Evolutionary conservation across 371 early-diverging fungal genomes (phyloP), one percentile per base, ranked within the genome.

Genomic region (Thermomucor indicae-seudaticae): DNA sequence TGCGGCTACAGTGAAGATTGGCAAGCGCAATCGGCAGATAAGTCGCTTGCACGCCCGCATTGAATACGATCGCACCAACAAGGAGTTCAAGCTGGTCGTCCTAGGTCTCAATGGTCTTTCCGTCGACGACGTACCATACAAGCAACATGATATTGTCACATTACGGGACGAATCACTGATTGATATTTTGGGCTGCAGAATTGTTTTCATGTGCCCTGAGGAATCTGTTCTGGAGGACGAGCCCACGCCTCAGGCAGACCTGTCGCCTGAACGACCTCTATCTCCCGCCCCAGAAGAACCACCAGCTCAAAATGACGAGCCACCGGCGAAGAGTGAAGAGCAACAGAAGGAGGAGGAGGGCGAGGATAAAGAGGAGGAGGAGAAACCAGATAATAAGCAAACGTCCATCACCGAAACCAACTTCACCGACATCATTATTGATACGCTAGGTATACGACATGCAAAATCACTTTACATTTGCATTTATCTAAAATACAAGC

Each of bases 21-120:
- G 80, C 28, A 65, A 72, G 24, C 63, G 80, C 28, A 83, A 83
- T 62, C 65, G 77, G 43, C 75, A 80, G 46, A 75, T 83, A 30
- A 80, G 80, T 43, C 76, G 83, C 38, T 58, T 65, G 34, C 83
- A 83, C 55, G 70, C 76, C n/a, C 67, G 78, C 29, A 70, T 83
- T 24, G 60, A 72, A 29, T 79, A 68, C 55, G 59, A 64, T 38
- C 14, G 44, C 16, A 45, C 53, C 1, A 27, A 40, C 4, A 28
- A 57, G n/a, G 52, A 54, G 10, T 80, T 78, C 51, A 71, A 71
- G 41, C 55, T 83, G n/a, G 56, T 58, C 5, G 80, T 83, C 4
- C 52, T 80, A 10, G 83, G 83, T 1, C 66, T 80, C 24, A 83
- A 83, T 31, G 83, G 83, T 23, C 71, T 60, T 12, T 53, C 46